phyloP scores from a whole-genome alignment of 2,329 filamentous ascomycete genomes.

The Pezicula carpinea region DNA sequence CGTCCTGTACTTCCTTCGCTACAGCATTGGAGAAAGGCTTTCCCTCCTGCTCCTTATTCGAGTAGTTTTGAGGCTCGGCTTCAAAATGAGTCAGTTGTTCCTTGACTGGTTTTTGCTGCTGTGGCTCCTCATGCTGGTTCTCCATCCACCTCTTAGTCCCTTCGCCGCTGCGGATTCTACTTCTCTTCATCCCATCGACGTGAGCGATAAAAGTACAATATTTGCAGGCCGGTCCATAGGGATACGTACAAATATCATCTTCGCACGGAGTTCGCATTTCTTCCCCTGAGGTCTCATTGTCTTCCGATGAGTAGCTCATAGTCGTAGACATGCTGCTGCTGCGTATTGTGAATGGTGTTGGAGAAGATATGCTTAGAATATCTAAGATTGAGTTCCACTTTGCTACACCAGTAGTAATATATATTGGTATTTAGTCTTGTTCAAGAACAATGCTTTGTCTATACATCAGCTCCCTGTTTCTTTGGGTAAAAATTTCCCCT shows the following conservation, averaged over 20 bases:
- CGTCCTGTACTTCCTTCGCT: neutral
- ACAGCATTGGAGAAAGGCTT: conserved; percentile 7
- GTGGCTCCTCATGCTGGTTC: neutral
- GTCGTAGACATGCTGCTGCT: too few relatives aligned
- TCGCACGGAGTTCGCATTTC: conserved; percentile 10
- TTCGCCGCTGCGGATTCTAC: neutral
- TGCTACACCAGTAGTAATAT: too few relatives aligned
- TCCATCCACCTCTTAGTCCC: neutral
- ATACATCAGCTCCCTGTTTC: too few relatives aligned
- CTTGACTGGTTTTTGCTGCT: neutral
- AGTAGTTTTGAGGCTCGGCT: neutral
- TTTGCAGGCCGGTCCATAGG: conserved; percentile 8
- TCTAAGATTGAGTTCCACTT: too few relatives aligned
- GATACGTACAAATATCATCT: conserved; percentile 10
- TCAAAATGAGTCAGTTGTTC: neutral
- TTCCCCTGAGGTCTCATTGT: neutral
- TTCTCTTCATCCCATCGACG: neutral
- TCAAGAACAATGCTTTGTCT: too few relatives aligned
- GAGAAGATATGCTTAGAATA: too few relatives aligned
- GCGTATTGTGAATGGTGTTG: too few relatives aligned
- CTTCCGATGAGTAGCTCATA: too few relatives aligned
- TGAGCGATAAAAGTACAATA: neutral
- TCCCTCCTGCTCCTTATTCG: neutral
- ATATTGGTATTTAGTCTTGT: too few relatives aligned
- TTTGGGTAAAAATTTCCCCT: too few relatives aligned